A percentile compares a stretch with the other conserved stretches of the same genome.
These are phyloP conservation scores for Mrakia gelida DNA, from an alignment of 768 basidiomycete species.

Conservation along the genomic window DNA sequence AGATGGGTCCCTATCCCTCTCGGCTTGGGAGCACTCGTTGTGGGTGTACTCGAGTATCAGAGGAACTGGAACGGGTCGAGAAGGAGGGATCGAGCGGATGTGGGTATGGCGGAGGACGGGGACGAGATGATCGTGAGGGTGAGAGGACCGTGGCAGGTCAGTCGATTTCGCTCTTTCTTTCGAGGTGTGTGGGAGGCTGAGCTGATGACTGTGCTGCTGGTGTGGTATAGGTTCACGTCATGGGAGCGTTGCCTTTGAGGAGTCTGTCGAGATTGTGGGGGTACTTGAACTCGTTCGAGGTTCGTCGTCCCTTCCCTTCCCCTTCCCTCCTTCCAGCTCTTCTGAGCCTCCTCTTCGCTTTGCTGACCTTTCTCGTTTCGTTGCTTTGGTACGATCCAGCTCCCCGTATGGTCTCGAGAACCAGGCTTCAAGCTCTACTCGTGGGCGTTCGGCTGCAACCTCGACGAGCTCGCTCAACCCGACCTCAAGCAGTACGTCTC, in stretches of 20 bases:
- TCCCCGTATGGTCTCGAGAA: conserved; percentile 94
- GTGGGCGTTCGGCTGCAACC: conserved; percentile 84
- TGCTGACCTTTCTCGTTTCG: background rate
- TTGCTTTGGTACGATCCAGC: conserved; percentile 34
- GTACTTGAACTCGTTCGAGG: conserved; percentile 81
- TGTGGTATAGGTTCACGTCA: conserved; percentile 74
- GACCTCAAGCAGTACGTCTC: conserved; percentile 76
- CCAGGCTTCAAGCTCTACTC: conserved; percentile 81
- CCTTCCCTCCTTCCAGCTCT: background rate
- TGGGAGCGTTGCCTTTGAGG: conserved; percentile 88
- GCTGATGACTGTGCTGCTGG: background rate
- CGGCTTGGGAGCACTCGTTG: conserved; percentile 21
- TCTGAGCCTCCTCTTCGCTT: background rate
- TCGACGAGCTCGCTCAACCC: conserved; percentile 76
- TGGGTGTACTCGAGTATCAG: conserved; percentile 24
- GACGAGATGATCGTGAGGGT: conserved; percentile 62
- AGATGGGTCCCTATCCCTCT: conserved; percentile 28
- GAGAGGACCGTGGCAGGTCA: conserved; percentile 88
- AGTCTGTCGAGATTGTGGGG: conserved; percentile 98
- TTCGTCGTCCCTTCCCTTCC: background rate
- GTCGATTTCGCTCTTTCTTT: conserved; percentile 14
- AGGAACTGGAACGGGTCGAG: conserved; percentile 21
- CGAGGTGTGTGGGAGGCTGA: background rate
- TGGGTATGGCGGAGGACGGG: conserved; percentile 29
- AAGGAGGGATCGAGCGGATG: conserved; percentile 42